Evolutionary conservation across 2,329 filamentous ascomycete genomes (phyloP), one percentile per base, ranked within the genome.

Genomic region (Arthrocladium fulminans): DNA sequence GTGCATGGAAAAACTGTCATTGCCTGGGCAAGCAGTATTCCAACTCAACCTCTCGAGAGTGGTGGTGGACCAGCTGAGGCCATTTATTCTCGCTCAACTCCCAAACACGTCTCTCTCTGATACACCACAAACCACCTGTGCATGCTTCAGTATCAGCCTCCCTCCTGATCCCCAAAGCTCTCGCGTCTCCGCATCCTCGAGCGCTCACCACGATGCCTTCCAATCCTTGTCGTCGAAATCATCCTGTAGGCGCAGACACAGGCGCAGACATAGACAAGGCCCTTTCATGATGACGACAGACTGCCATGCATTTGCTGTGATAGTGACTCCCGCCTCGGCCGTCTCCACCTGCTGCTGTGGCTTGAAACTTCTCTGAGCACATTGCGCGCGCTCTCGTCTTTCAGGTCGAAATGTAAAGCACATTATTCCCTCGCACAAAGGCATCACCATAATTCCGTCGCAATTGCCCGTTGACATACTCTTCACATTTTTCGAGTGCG

Each of bases 341-440:
- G 27, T 29, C 27, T 7, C 7, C 13, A 13, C 27, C 27, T 29
- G 13, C 13, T 29, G 27, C 7, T 29, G 7, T 29, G 27, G 27
- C 27, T 29, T 29, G 27, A 7, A 29, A 29, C 27, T 29, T 13
- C 8, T 39, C 35, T 8, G 8, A 39, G 8, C 35, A 8, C 9
- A 17, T 9, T 8, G 9, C 9, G 8, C 29, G 29, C 20, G 10
- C 8, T 42, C 19, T 27, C 27, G 13, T 20, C 53, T 45, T 54
- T 19, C 56, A 54, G 48, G 54, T 56, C 39, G 54, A 53, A 32
- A 58, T 58, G 40, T 57, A 58, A 3, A 58, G 53, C 34, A 58
- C 90, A 63, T 97, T 97, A 71, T 97, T 97, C 59, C 90, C 90
- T 66, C 90, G 79, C 50, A 97, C 86, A 66, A 97, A 97, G 3